phyloP scores from a whole-genome alignment of 1,284 basidiomycete genomes.

The Leccinum pachyderme region DNA sequence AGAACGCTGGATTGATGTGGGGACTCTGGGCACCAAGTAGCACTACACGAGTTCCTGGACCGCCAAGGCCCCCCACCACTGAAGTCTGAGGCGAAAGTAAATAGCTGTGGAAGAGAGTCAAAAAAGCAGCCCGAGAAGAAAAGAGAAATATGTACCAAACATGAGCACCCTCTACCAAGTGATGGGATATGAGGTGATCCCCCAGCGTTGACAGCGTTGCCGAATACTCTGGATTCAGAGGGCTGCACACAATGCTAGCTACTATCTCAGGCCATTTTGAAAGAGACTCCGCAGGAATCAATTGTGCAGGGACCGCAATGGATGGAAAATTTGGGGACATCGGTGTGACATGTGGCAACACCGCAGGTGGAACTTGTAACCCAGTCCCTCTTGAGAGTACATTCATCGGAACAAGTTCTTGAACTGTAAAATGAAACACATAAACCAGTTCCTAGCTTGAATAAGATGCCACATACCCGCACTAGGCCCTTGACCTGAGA shows the following conservation, averaged over 20 bases:
- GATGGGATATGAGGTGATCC: conserved; percentile 72
- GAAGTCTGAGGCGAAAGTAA: conserved; percentile 85
- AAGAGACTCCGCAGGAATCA: conserved; percentile 56
- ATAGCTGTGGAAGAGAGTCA: conserved; percentile 54
- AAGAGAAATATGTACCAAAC: conserved; percentile 60
- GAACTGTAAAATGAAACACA: conserved; percentile 47
- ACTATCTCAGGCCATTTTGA: conserved; percentile 84
- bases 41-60: conserved; percentile 59
- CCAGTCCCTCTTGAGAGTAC: conserved; percentile 42
- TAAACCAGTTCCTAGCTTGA: conserved; percentile 1
- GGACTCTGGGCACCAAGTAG: conserved; percentile 68
- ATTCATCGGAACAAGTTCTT: conserved; percentile 70
- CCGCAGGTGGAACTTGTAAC: conserved; percentile 40
- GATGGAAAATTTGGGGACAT: conserved; percentile 63
- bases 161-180: conserved; percentile 86
- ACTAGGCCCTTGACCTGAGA: conserved; percentile 78
- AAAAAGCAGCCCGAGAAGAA: conserved; percentile 4
- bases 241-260: conserved; percentile 81
- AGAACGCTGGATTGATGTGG: conserved; percentile 48
- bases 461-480: conserved; percentile 52
- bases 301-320: conserved; percentile 38
- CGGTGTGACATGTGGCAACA: conserved; percentile 49
- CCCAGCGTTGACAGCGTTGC: conserved; percentile 86
- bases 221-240: conserved; percentile 61
- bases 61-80: conserved; percentile 66